These are phyloP conservation scores for Phytophthora boehmeriae DNA, from an alignment of 352 stramenopile genomes.

Conservation along the genomic window DNA sequence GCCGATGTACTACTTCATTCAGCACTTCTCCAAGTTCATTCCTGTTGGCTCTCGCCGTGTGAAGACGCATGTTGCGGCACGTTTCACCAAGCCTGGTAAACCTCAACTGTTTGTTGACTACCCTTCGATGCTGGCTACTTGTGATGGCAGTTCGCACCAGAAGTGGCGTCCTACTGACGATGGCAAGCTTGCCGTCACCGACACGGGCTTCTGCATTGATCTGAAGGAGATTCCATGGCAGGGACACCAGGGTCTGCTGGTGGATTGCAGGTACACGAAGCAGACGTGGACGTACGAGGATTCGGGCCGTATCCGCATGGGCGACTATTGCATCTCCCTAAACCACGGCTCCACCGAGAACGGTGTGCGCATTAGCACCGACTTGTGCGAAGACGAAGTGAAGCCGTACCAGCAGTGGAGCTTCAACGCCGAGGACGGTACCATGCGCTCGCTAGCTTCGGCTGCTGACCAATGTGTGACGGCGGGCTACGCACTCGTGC, in stretches of 20 bases:
- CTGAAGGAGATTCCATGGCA: slow-evolving; percentile 53
- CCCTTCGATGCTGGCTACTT: slow-evolving; percentile 59
- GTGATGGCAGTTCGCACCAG: slow-evolving; percentile 74
- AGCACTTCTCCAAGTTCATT: slow-evolving; percentile 91
- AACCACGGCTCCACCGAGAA: slow-evolving; percentile 66
- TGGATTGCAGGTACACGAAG: slow-evolving; percentile 70
- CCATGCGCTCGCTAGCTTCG: slow-evolving; percentile 52
- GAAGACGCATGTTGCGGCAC: slow-evolving; percentile 49
- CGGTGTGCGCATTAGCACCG: slow-evolving; percentile 54
- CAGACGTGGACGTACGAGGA: slow-evolving; percentile 74
- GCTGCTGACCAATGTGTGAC: slow-evolving; percentile 72
- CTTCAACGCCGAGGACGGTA: slow-evolving; percentile 53
- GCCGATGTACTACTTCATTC: slow-evolving; percentile 92
- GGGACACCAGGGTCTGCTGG: slow-evolving; percentile 62
- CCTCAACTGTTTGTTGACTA: slow-evolving; percentile 69
- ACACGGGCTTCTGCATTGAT: slow-evolving; percentile 67
- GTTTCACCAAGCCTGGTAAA: slow-evolving; percentile 62
- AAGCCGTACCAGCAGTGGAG: slow-evolving; percentile 59
- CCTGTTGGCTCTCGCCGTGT: slow-evolving; percentile 75
- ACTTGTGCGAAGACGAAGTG: slow-evolving; percentile 49
- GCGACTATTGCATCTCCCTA: slow-evolving; percentile 67
- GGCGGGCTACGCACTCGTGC: slow-evolving; percentile 77
- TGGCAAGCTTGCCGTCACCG: slow-evolving; percentile 73
- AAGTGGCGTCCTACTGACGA: slow-evolving; percentile 59
- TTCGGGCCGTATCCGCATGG: slow-evolving; percentile 57